Percentiles rank a stretch among this genome's conserved stretches.
These are phyloP conservation scores for Choiromyces venosus DNA, from an alignment of 495 filamentous ascomycete genomes.

Conservation along the genomic window DNA sequence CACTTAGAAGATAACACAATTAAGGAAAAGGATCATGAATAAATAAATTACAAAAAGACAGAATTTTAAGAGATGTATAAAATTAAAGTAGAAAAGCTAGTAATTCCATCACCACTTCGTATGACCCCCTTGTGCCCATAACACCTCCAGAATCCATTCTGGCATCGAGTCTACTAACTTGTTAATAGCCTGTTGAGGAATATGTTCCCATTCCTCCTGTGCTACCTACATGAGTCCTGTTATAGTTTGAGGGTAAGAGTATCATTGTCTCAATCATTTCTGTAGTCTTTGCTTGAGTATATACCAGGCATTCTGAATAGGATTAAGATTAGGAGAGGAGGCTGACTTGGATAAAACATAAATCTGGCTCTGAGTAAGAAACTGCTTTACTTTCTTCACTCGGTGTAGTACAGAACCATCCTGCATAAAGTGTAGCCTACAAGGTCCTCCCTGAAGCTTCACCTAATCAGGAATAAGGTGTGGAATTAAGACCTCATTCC, in stretches of 20 bases:
- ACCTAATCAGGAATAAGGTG: constrained; percentile 7
- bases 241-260: background rate
- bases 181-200: background rate
- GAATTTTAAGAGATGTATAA: background rate
- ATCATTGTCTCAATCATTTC: constrained; percentile 4
- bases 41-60: background rate
- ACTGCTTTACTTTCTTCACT: background rate
- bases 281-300: constrained; percentile 5
- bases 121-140: background rate
- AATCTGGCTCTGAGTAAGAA: background rate
- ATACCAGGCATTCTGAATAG: too few relatives aligned
- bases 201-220: constrained; percentile 2
- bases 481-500: constrained; percentile 1
- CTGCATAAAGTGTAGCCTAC: constrained; percentile 2
- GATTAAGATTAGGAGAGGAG: constrained; percentile 9
- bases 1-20: background rate
- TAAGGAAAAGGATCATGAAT: background rate
- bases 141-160: constrained; percentile 4
- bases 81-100: background rate
- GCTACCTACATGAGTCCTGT: background rate
- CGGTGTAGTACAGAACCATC: background rate
- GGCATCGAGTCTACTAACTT: constrained; percentile 9
- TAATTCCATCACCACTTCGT: background rate
- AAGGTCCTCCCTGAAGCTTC: background rate
- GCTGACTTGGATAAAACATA: background rate